Conservation (phyloP, 2,329 filamentous ascomycete species). For the Curvularia spicifera region DNA sequence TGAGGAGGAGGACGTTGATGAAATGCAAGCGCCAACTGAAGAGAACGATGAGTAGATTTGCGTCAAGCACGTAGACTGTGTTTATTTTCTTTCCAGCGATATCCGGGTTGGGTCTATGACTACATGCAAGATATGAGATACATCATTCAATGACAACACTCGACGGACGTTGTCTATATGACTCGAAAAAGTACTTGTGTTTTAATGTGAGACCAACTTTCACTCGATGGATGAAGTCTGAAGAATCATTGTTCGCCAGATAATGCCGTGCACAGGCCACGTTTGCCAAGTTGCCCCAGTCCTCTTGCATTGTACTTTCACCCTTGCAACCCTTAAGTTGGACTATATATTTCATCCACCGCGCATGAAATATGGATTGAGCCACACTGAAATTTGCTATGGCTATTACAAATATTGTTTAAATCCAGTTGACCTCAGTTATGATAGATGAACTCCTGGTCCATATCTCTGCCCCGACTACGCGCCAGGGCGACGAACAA, state of each 20-base stretch:
- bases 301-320: background rate
- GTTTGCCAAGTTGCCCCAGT: slow-evolving; percentile 2
- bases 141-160: slow-evolving; percentile 19
- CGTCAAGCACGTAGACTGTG: slow-evolving; percentile 3
- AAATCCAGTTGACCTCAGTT: slow-evolving; percentile 9
- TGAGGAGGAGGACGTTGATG: slow-evolving; percentile 87
- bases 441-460: slow-evolving; percentile 53
- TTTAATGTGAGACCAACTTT: slow-evolving; percentile 1
- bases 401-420: slow-evolving; percentile 12
- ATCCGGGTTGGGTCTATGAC: slow-evolving; percentile 30
- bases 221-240: background rate
- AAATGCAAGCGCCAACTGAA: slow-evolving; percentile 63
- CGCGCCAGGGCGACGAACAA: slow-evolving; percentile 51
- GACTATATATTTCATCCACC: background rate
- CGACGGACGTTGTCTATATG: slow-evolving; percentile 7
- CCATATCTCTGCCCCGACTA: slow-evolving; percentile 55
- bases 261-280: slow-evolving; percentile 5
- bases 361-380: slow-evolving; percentile 5
- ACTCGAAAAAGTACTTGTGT: background rate
- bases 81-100: slow-evolving; percentile 26
- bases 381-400: slow-evolving; percentile 11
- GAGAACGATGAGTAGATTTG: slow-evolving; percentile 60
- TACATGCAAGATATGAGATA: slow-evolving; percentile 30
- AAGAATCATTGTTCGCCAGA: background rate
- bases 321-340: background rate